These are phyloP conservation scores for Kwoniella shivajii DNA, from an alignment of 1,284 basidiomycete genomes.

Conservation along the genomic window DNA sequence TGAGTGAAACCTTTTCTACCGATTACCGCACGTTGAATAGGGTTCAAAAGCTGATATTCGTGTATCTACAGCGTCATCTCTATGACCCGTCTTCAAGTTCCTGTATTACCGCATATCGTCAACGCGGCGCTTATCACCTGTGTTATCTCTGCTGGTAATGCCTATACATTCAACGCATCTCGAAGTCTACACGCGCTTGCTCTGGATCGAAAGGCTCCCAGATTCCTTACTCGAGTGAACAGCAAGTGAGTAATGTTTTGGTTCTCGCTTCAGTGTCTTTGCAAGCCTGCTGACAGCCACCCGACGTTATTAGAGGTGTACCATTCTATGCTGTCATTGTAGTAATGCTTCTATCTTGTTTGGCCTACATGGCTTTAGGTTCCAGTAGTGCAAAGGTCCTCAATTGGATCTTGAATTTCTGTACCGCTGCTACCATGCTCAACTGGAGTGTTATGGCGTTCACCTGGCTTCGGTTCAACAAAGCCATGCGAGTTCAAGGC, in stretches of 20 bases:
- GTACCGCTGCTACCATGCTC: slow-evolving; percentile 18
- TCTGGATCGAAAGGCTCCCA: slow-evolving; percentile 36
- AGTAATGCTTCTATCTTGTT: slow-evolving; percentile 29
- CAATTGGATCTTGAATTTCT: slow-evolving; percentile 31
- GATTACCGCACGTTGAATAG: too few species aligned
- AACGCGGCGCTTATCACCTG: slow-evolving; percentile 45
- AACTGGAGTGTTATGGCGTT: slow-evolving; percentile 39
- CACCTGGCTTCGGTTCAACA: slow-evolving; percentile 38
- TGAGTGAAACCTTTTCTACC: not conserved
- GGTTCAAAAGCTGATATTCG: slow-evolving; percentile 29
- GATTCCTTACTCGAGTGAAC: slow-evolving; percentile 33
- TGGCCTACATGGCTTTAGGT: slow-evolving; percentile 36
- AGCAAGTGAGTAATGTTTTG: slow-evolving; percentile 20
- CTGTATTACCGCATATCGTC: slow-evolving; percentile 48
- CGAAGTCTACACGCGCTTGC: slow-evolving; percentile 42
- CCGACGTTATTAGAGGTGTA: slow-evolving; percentile 15
- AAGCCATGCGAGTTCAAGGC: slow-evolving; percentile 33
- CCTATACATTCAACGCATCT: slow-evolving; percentile 37
- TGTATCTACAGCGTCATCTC: slow-evolving; percentile 39
- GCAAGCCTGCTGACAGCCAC: not conserved
- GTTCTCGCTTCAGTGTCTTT: not conserved
- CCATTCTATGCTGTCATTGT: slow-evolving; percentile 34
- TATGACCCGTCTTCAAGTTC: slow-evolving; percentile 48
- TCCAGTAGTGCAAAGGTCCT: slow-evolving; percentile 29
- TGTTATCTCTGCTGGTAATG: slow-evolving; percentile 47